Evolutionary conservation across 140 eudicot species (phyloP), one percentile per base, ranked within the genome.

Genomic region (Oenanthe javanica): DNA sequence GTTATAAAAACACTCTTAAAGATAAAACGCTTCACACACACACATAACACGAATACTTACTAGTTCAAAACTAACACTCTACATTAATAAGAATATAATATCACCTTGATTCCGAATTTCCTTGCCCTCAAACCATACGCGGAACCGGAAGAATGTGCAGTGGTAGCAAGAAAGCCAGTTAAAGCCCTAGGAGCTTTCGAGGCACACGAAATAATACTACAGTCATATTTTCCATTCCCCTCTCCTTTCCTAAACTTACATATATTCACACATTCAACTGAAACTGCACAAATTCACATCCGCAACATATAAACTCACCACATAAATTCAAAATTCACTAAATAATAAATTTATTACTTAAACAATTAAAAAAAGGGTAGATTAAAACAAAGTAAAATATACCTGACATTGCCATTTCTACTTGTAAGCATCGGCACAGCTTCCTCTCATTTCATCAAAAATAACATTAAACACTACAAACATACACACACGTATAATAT

Each of bases 131-230:
- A 79, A 77, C 89, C 84, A 79, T 66, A 54, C 36, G 81, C 61
- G 43, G 76, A 77, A 45, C 76, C 70, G 6, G 89, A 86, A 25
- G 84, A 79, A 61, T 81, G 86, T 9, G 96, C 81, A 19, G 99
- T 95, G 75, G 89, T 95, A 19, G 99, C 97, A 36, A 95, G 88
- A 69, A 89, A 92, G 2, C 99, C 99, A 54, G 97, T 92, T 86
- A 95, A 86, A 12, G 87, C 92, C 89, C 97, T 89, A n/a, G 99
- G 97, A 76, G 97, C 97, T 88, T 89, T 95, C 84, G 92, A 90
- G 25, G 97, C 97, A 83, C 99, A 95, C 2, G 97, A 87, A 69
- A 90, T 76, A 31, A 83, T 86, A 78, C 96, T 92, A 86, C 97
- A 92, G 69, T 95, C 99, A 77, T 85, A 80, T 79, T 87, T 87